Percentiles rank a stretch among this genome's conserved stretches.
These are phyloP conservation scores for Lentinula sp. DNA, from an alignment of 768 basidiomycete genomes.

Conservation along the genomic window DNA sequence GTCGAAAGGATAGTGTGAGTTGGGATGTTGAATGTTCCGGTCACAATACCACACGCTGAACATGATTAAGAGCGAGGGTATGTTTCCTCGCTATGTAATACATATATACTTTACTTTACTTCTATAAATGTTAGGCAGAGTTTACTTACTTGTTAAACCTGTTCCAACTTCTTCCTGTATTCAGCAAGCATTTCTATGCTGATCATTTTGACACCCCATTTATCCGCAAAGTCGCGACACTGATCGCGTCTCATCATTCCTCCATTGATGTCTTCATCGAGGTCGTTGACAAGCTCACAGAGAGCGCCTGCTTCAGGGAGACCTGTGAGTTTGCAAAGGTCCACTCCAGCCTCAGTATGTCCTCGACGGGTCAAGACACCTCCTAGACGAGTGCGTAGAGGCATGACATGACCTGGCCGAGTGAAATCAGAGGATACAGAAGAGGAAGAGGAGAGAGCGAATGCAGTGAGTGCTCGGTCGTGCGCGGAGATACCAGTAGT, in stretches of 20 bases:
- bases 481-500: constrained; percentile 96
- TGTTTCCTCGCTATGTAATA: not conserved
- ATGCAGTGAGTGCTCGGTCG: constrained; percentile 85
- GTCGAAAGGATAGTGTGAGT: not conserved
- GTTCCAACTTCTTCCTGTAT: constrained; percentile 26
- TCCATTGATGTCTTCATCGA: constrained; percentile 85
- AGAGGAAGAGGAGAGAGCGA: constrained; percentile 66
- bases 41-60: not conserved
- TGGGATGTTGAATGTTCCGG: not conserved
- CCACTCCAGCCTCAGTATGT: constrained; percentile 89
- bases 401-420: constrained; percentile 94
- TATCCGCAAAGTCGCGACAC: constrained; percentile 84
- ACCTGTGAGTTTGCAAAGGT: constrained; percentile 75
- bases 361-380: constrained; percentile 86
- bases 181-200: constrained; percentile 81
- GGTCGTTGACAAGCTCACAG: constrained; percentile 96
- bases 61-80: not conserved
- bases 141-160: not conserved
- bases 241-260: constrained; percentile 95
- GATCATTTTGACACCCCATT: constrained; percentile 90
- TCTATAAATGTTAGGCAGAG: not conserved
- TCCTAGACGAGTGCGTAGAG: constrained; percentile 79
- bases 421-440: constrained; percentile 66
- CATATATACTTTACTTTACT: not conserved
- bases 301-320: constrained; percentile 72